These are phyloP conservation scores for Rheum nobile DNA, from an alignment of 148 eudicot species.

Conservation along the genomic window DNA sequence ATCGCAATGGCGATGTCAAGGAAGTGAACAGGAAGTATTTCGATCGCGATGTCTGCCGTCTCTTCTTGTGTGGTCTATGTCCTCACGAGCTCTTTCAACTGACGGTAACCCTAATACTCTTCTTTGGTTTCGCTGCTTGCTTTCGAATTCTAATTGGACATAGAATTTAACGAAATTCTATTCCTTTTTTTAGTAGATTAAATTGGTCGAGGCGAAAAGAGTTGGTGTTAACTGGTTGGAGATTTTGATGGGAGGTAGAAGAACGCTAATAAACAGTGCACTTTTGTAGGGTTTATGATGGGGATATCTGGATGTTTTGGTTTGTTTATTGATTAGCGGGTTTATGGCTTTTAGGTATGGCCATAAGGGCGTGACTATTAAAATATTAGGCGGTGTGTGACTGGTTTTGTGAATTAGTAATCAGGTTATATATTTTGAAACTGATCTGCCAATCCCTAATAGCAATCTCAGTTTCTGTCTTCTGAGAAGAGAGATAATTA, in stretches of 20 bases:
- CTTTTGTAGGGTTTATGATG: background rate
- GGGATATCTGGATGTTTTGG: background rate
- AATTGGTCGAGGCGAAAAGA: background rate
- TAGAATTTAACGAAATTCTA: background rate
- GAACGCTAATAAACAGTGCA: background rate
- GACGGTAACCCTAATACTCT: constrained; percentile 34
- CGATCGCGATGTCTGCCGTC: constrained; percentile 95
- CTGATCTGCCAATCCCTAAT: background rate
- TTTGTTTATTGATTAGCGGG: background rate
- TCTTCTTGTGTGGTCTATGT: constrained; percentile 82
- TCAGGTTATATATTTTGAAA: background rate
- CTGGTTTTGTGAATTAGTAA: background rate
- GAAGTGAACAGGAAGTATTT: constrained; percentile 84
- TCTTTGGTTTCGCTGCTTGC: background rate
- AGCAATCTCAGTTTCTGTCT: background rate
- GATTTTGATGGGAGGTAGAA: no score
- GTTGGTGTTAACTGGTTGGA: background rate
- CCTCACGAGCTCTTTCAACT: constrained; percentile 97
- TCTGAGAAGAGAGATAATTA: background rate
- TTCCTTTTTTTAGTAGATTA: background rate
- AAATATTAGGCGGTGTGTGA: background rate
- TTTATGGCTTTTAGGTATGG: background rate
- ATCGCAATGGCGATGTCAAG: constrained; percentile 77
- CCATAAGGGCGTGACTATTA: background rate
- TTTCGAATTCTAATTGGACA: background rate